Percentiles rank a stretch among this genome's conserved stretches.
Conservation (phyloP, 2,329 filamentous ascomycete genomes). For the Sclerotinia spermophila region DNA sequence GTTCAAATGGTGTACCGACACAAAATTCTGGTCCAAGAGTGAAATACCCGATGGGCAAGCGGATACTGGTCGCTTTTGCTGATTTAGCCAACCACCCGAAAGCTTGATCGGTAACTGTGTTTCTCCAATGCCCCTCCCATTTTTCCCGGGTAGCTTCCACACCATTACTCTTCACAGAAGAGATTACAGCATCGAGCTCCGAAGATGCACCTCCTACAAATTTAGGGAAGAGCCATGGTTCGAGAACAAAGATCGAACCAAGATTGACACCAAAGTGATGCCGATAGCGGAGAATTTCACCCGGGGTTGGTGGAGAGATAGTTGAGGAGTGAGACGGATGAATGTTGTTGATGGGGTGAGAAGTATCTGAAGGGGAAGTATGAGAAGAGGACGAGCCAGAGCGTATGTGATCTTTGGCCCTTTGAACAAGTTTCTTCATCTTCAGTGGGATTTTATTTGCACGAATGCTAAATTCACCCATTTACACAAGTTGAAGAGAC, state of each 20-base stretch:
- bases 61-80: constrained; percentile 53
- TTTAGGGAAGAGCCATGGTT: constrained; percentile 50
- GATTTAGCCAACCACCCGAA: constrained; percentile 50
- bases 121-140: constrained; percentile 53
- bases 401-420: constrained; percentile 1
- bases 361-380: not conserved
- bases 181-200: constrained; percentile 38
- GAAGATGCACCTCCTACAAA: constrained; percentile 23
- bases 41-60: constrained; percentile 59
- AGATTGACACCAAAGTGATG: constrained; percentile 59
- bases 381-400: constrained; percentile 6
- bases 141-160: constrained; percentile 39
- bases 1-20: constrained; percentile 49
- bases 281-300: constrained; percentile 49
- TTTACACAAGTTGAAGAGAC: not conserved
- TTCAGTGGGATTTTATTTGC: not conserved
- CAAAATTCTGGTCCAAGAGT: constrained; percentile 51
- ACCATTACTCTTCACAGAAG: not conserved
- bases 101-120: constrained; percentile 48
- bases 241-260: constrained; percentile 57
- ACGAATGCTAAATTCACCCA: not conserved
- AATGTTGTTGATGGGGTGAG: not conserved
- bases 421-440: constrained; percentile 17
- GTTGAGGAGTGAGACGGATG: not conserved
- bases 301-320: constrained; percentile 35